A percentile compares a stretch with the other conserved stretches of the same genome.
These are phyloP conservation scores for Nothophoma quercina DNA, from an alignment of 2,329 filamentous ascomycete genomes.

Conservation along the genomic window DNA sequence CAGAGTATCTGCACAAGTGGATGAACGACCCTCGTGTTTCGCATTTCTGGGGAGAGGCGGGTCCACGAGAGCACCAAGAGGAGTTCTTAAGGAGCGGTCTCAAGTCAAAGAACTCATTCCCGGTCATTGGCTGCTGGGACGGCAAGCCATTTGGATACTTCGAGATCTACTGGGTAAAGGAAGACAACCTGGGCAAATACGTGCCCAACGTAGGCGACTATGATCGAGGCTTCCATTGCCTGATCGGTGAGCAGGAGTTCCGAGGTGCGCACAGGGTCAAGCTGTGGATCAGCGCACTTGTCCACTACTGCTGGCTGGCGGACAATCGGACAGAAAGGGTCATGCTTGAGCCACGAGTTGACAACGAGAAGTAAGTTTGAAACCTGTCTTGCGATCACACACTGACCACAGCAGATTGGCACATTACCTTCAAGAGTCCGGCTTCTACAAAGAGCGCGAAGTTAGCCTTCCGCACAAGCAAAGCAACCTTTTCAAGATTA, in stretches of 20 bases:
- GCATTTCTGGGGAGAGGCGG: conserved; percentile 81
- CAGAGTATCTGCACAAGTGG: conserved; percentile 82
- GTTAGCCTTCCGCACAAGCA: conserved; percentile 92
- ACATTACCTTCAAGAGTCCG: conserved; percentile 72
- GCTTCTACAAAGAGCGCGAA: conserved; percentile 88
- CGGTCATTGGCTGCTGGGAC: conserved; percentile 92
- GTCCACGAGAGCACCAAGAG: conserved; percentile 63
- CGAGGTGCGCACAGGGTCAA: conserved; percentile 78
- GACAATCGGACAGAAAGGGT: conserved; percentile 84
- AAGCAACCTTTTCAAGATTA: conserved; percentile 81
- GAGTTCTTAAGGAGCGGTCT: conserved; percentile 74
- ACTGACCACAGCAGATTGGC: conserved; percentile 63
- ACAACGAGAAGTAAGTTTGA: conserved; percentile 81
- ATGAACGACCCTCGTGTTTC: conserved; percentile 85
- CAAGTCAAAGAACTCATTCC: conserved; percentile 78
- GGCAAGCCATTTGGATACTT: conserved; percentile 96
- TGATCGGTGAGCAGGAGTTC: conserved; percentile 93
- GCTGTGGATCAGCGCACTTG: conserved; percentile 82
- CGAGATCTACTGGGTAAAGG: conserved; percentile 98
- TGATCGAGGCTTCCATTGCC: conserved; percentile 85
- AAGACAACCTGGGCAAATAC: conserved; percentile 78
- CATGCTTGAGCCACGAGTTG: conserved; percentile 86
- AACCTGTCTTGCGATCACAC: background rate
- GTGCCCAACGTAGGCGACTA: conserved; percentile 76
- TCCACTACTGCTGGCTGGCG: conserved; percentile 83